Percentiles rank a stretch among this genome's conserved stretches.
Evolutionary conservation across 2,329 filamentous ascomycete species (phyloP).

Genomic region (Claviceps africana): DNA sequence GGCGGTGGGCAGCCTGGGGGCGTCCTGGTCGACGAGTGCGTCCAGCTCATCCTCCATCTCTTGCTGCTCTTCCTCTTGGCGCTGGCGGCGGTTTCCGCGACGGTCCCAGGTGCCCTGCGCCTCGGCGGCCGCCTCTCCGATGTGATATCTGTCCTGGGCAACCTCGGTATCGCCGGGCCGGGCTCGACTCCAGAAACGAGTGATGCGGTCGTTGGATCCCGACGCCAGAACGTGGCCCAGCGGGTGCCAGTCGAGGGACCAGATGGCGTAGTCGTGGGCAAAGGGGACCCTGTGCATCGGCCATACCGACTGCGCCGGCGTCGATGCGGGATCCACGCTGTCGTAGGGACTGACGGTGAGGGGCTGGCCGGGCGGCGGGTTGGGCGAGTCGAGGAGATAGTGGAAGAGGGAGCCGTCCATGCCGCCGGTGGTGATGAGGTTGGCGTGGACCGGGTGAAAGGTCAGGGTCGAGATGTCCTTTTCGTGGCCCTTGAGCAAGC

Average conservation of each 20-base stretch:
- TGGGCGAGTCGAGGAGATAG: conserved; percentile 91
- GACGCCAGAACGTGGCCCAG: conserved; percentile 90
- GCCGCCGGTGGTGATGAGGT: conserved; percentile 78
- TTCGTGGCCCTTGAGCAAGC: conserved; percentile 83
- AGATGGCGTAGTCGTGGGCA: conserved; percentile 90
- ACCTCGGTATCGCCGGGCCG: conserved; percentile 77
- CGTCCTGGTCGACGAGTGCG: conserved; percentile 78
- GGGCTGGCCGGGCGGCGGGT: conserved; percentile 60
- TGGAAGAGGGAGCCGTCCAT: conserved; percentile 82
- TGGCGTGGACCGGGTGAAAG: conserved; percentile 89
- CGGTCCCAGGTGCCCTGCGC: conserved; percentile 90
- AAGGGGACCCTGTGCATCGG: conserved; percentile 77
- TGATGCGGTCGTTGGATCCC: conserved; percentile 91
- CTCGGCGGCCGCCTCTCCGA: conserved; percentile 84
- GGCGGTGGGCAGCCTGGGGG: conserved; percentile 36
- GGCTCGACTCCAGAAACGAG: conserved; percentile 88
- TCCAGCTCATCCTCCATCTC: conserved; percentile 89
- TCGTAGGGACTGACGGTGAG: conserved; percentile 73
- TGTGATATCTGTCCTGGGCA: conserved; percentile 85
- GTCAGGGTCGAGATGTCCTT: conserved; percentile 87
- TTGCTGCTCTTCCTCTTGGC: conserved; percentile 85
- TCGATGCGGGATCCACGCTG: conserved; percentile 61
- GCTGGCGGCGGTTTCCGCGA: conserved; percentile 60
- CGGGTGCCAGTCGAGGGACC: conserved; percentile 97
- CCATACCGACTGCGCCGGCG: conserved; percentile 78